These are phyloP conservation scores for Globisporangium sylvaticum DNA, from an alignment of 352 stramenopile genomes.

Conservation along the genomic window DNA sequence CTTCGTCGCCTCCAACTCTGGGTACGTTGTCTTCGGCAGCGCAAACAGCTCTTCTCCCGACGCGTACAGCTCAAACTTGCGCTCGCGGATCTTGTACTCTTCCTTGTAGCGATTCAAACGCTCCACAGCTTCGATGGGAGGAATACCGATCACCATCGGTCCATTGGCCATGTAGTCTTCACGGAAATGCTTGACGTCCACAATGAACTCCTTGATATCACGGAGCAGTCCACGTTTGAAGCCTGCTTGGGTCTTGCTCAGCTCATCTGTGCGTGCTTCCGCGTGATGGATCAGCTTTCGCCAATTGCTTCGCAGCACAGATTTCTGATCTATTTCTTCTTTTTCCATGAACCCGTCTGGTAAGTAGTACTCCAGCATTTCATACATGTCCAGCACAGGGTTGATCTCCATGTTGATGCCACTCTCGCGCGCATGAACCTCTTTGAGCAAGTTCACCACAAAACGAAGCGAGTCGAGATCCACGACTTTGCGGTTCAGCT, in stretches of 20 bases:
- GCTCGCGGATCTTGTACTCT: constrained; percentile 96
- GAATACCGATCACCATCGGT: constrained; percentile 96
- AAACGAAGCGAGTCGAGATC: constrained; percentile 96
- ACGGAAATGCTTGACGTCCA: constrained; percentile 95
- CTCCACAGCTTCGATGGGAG: constrained; percentile 95
- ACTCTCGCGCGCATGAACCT: constrained; percentile 96
- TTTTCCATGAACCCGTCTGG: constrained; percentile 98
- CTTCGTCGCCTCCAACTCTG: constrained; percentile 95
- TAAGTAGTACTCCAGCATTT: constrained; percentile 94
- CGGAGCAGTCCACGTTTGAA: constrained; percentile 96
- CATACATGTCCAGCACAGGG: constrained; percentile 98
- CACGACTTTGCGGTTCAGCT: constrained; percentile 92
- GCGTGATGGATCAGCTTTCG: constrained; percentile 95
- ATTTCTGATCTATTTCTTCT: constrained; percentile 99
- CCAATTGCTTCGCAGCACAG: constrained; percentile 95
- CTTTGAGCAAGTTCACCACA: constrained; percentile 97
- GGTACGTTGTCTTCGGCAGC: constrained; percentile 94
- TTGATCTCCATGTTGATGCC: constrained; percentile 98
- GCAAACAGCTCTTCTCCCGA: constrained; percentile 97
- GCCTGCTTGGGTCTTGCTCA: constrained; percentile 93
- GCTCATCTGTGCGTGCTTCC: constrained; percentile 92
- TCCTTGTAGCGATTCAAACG: constrained; percentile 97
- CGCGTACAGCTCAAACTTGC: constrained; percentile 97
- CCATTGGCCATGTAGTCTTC: constrained; percentile 96
- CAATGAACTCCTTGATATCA: constrained; percentile 96